These are phyloP conservation scores for Plicaturopsis crispa DNA, from an alignment of 768 basidiomycete genomes.

Conservation along the genomic window DNA sequence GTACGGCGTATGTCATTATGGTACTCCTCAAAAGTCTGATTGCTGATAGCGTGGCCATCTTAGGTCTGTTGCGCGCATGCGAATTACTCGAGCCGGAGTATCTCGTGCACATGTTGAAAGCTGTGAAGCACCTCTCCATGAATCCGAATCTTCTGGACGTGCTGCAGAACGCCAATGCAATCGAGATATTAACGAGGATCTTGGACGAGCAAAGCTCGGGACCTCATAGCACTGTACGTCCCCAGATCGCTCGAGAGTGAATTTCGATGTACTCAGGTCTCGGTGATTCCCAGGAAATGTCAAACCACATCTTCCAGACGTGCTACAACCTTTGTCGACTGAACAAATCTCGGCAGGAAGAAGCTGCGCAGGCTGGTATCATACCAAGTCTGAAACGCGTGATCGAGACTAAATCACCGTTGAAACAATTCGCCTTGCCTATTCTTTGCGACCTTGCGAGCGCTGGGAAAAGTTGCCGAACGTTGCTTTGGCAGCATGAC, in stretches of 20 bases:
- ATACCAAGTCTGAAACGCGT: constrained; percentile 88
- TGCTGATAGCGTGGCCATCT: not conserved
- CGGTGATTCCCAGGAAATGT: constrained; percentile 68
- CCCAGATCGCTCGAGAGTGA: too few species aligned
- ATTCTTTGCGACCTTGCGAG: constrained; percentile 95
- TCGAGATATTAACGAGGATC: constrained; percentile 83
- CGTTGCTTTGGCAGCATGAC: constrained; percentile 87
- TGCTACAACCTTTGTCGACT: constrained; percentile 94
- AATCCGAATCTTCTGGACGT: constrained; percentile 85
- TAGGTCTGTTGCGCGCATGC: constrained; percentile 84
- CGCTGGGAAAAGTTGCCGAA: constrained; percentile 89
- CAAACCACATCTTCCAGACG: constrained; percentile 95
- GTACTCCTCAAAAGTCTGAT: too few species aligned
- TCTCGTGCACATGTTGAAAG: constrained; percentile 85
- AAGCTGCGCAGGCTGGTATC: constrained; percentile 93
- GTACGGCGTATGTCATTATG: constrained; percentile 70
- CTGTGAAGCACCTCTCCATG: constrained; percentile 95
- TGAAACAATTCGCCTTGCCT: constrained; percentile 95
- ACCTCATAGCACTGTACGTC: constrained; percentile 72
- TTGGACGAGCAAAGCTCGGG: constrained; percentile 77
- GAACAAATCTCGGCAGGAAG: constrained; percentile 92
- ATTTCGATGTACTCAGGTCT: not conserved
- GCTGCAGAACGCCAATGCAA: constrained; percentile 91
- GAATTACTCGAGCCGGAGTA: constrained; percentile 83
- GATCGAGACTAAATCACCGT: constrained; percentile 80